Conservation (phyloP, 345 rosid genomes). For the Citrus maxima region DNA sequence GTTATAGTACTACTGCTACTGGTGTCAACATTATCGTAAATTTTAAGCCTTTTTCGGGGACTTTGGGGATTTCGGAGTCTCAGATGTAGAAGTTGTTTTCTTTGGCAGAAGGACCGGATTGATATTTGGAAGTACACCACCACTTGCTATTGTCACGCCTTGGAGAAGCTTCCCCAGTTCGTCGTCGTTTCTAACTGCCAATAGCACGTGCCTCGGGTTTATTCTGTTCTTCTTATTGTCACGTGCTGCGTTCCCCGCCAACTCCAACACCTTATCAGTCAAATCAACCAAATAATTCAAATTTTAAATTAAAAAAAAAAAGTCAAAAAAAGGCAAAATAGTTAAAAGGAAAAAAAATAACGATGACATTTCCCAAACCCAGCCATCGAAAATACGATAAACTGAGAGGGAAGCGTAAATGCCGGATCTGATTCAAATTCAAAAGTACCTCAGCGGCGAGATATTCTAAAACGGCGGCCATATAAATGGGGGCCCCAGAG, state of each 20-base stretch:
- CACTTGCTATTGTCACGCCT: conserved; percentile 66
- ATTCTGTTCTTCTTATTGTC: conserved; percentile 70
- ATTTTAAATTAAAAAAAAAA: too few relatives aligned
- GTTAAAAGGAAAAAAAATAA: too few relatives aligned
- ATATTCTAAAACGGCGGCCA: conserved; percentile 81
- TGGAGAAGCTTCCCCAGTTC: conserved; percentile 56
- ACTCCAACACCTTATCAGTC: conserved; percentile 41
- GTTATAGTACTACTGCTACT: background rate
- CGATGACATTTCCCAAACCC: too few relatives aligned
- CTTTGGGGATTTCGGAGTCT: conserved; percentile 48
- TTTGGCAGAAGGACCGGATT: conserved; percentile 66
- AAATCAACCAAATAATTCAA: background rate
- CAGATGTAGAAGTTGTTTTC: conserved; percentile 34
- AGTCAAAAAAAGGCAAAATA: too few relatives aligned
- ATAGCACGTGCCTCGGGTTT: conserved; percentile 51
- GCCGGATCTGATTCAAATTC: conserved; percentile 14
- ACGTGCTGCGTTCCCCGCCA: conserved; percentile 70
- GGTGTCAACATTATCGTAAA: background rate
- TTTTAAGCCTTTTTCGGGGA: conserved; percentile 33
- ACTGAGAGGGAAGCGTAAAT: background rate
- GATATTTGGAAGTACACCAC: conserved; percentile 66
- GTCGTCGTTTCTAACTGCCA: conserved; percentile 68
- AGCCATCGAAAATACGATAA: too few relatives aligned
- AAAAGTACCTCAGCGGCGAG: conserved; percentile 68
- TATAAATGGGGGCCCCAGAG: conserved; percentile 63